phyloP scores from a whole-genome alignment of 2,329 filamentous ascomycete species.

The Eutypa lata region DNA sequence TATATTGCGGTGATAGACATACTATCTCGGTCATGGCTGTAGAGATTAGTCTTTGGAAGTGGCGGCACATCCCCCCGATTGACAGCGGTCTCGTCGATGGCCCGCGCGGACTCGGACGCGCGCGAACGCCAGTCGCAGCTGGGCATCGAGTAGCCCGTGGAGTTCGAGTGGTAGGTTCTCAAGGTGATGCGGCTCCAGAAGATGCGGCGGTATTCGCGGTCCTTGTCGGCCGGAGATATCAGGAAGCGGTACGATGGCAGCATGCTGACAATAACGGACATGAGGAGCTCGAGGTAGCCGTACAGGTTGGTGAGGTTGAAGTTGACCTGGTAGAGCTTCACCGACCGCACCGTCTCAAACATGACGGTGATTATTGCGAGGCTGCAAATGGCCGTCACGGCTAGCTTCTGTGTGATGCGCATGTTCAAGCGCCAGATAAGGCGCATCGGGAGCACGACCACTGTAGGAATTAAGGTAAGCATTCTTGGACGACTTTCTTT shows the following conservation, averaged over 20 bases:
- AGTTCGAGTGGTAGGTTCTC: constrained; percentile 6
- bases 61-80: constrained; percentile 3
- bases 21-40: too few relatives aligned
- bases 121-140: constrained; percentile 1
- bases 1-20: too few relatives aligned
- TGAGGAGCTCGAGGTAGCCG: constrained; percentile 13
- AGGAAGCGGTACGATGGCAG: constrained; percentile 18
- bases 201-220: constrained; percentile 10
- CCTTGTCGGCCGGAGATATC: constrained; percentile 13
- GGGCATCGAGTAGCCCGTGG: constrained; percentile 4
- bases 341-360: constrained; percentile 12
- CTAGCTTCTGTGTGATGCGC: constrained; percentile 11
- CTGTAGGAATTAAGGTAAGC: constrained; percentile 1
- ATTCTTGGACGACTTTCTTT: neutral
- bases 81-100: constrained; percentile 5
- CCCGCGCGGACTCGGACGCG: neutral
- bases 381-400: constrained; percentile 10
- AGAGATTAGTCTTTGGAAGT: too few relatives aligned
- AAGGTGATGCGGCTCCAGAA: constrained; percentile 11
- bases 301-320: constrained; percentile 11
- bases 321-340: constrained; percentile 9
- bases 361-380: constrained; percentile 13
- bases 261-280: constrained; percentile 14
- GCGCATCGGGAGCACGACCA: constrained; percentile 13
- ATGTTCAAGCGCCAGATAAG: constrained; percentile 13